Evolutionary conservation across 306 rosid genomes (phyloP).

Genomic region (Cucurbita pepo): DNA sequence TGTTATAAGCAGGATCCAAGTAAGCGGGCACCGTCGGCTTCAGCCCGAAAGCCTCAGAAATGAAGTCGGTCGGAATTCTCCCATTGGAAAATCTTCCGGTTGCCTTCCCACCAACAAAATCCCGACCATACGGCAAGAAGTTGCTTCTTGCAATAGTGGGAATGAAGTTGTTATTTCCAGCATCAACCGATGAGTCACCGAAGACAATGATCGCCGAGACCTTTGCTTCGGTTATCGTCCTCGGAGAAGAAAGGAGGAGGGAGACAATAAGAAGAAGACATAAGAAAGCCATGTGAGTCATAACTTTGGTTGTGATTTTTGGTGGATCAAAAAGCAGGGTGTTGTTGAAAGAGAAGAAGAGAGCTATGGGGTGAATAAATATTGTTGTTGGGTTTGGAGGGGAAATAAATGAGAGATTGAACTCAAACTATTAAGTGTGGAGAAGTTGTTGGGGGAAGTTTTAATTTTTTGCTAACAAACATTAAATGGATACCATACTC

Average conservation of each 20-base stretch:
- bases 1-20: conserved; percentile 60
- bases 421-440: neutral
- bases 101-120: conserved; percentile 47
- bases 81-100: conserved; percentile 90
- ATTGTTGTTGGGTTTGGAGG: neutral
- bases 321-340: neutral
- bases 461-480: conserved; percentile 3
- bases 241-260: conserved; percentile 1
- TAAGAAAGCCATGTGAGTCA: conserved; percentile 8
- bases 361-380: neutral
- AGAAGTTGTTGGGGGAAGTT: neutral
- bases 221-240: conserved; percentile 11
- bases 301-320: neutral
- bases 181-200: conserved; percentile 85
- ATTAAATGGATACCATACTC: neutral
- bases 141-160: conserved; percentile 77
- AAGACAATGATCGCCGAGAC: conserved; percentile 64
- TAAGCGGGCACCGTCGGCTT: conserved; percentile 54
- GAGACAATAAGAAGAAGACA: conserved; percentile 7
- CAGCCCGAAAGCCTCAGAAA: conserved; percentile 50
- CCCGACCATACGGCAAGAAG: conserved; percentile 84
- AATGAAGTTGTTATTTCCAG: conserved; percentile 84
- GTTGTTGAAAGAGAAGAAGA: neutral
- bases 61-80: conserved; percentile 57
- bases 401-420: neutral